Evolutionary conservation across 2,329 filamentous ascomycete genomes (phyloP).

Genomic region (Onygena corvina): DNA sequence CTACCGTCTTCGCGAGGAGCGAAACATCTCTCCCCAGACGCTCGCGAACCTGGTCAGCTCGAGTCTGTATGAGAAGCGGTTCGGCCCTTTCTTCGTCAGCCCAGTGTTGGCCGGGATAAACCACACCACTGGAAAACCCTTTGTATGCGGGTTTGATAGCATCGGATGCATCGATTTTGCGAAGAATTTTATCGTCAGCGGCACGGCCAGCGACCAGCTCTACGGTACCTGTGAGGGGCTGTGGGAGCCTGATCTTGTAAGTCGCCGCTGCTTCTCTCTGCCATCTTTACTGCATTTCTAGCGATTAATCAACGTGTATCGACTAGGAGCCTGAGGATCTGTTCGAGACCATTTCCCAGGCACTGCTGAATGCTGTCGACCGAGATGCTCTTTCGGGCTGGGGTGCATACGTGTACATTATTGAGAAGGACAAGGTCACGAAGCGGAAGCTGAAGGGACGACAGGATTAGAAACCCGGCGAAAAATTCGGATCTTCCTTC

Average conservation of each 20-base stretch:
- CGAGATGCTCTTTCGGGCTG: constrained; percentile 93
- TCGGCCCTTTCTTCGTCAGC: constrained; percentile 91
- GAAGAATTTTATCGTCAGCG: constrained; percentile 97
- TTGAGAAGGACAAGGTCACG: constrained; percentile 99
- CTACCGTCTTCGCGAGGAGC: constrained; percentile 97
- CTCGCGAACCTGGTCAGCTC: constrained; percentile 92
- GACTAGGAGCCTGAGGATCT: constrained; percentile 73
- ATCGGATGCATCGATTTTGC: constrained; percentile 99
- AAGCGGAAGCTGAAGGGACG: constrained; percentile 96
- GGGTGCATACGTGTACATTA: constrained; percentile 98
- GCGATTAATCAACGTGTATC: background rate
- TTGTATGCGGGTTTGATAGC: constrained; percentile 97
- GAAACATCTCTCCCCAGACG: constrained; percentile 83
- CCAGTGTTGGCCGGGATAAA: constrained; percentile 93
- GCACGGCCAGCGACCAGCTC: constrained; percentile 90
- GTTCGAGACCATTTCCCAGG: constrained; percentile 96
- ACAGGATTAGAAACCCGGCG: constrained; percentile 56
- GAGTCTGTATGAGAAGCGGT: constrained; percentile 85
- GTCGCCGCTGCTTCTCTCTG: constrained; percentile 24
- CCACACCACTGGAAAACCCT: constrained; percentile 83
- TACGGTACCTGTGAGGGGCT: constrained; percentile 97
- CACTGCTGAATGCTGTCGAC: constrained; percentile 88
- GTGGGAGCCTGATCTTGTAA: constrained; percentile 93
- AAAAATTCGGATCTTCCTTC: background rate
- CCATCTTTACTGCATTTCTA: background rate